Conservation (phyloP, 2,329 filamentous ascomycete genomes). For the Diaporthe vaccinii region DNA sequence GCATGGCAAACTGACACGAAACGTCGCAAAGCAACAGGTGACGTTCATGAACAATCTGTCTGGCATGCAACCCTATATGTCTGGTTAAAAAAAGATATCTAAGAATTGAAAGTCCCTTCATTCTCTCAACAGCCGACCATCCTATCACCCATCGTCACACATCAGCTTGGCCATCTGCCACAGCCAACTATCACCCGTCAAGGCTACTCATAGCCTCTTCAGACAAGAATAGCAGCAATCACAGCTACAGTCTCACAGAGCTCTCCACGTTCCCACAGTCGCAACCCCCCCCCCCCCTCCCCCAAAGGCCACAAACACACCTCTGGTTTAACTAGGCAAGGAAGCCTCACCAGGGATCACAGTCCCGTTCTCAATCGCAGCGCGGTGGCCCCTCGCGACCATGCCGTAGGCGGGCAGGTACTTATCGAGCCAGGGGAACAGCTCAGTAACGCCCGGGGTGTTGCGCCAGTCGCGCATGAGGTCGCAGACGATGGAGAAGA, state of each 20-base stretch:
- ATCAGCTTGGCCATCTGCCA: neutral
- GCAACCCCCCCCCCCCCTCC: neutral
- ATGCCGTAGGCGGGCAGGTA: conserved; percentile 76
- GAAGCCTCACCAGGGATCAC: conserved; percentile 66
- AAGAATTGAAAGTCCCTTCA: neutral
- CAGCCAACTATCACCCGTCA: neutral
- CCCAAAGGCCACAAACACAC: neutral
- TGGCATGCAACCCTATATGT: neutral
- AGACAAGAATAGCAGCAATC: neutral
- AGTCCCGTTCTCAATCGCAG: conserved; percentile 71
- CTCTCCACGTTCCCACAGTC: neutral
- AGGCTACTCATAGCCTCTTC: neutral
- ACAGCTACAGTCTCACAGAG: neutral
- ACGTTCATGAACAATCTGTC: neutral
- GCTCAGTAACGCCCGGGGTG: conserved; percentile 63
- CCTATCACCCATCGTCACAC: neutral
- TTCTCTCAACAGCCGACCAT: neutral
- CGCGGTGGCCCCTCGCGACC: conserved; percentile 72
- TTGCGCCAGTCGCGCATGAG: conserved; percentile 80
- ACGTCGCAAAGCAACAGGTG: neutral
- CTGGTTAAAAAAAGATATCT: neutral
- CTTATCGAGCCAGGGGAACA: conserved; percentile 74
- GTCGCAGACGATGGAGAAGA: conserved; percentile 76
- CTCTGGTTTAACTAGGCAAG: conserved; percentile 39
- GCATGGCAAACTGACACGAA: neutral